These are phyloP conservation scores for Fusarium foetens DNA, from an alignment of 2,329 filamentous ascomycete species.

Conservation along the genomic window DNA sequence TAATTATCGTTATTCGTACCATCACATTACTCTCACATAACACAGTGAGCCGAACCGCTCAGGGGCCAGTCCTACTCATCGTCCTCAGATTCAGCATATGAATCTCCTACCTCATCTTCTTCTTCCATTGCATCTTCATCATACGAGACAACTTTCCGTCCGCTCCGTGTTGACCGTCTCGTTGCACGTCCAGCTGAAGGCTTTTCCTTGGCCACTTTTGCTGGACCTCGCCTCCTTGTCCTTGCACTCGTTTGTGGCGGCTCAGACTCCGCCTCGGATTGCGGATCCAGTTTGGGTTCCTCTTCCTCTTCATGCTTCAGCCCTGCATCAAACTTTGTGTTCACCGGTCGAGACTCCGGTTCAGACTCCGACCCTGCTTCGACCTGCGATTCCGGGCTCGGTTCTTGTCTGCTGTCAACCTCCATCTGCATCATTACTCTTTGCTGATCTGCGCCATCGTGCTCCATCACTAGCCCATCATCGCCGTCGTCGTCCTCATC, in stretches of 20 bases:
- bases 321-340: not conserved
- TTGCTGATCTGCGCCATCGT: constrained; percentile 16
- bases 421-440: not conserved
- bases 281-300: not conserved
- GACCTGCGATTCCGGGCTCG: not conserved
- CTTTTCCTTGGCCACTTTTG: constrained; percentile 2
- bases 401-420: constrained; percentile 2
- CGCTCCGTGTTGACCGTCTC: constrained; percentile 35
- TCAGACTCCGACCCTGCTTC: not conserved
- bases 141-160: constrained; percentile 25
- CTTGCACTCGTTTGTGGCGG: constrained; percentile 2
- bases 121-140: constrained; percentile 22
- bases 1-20: constrained; percentile 9
- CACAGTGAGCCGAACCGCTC: not conserved
- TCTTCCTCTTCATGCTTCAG: not conserved
- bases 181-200: constrained; percentile 2
- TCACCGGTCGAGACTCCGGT: not conserved
- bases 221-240: constrained; percentile 1
- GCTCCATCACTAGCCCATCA: constrained; percentile 50
- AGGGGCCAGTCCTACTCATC: not conserved
- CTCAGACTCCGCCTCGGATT: constrained; percentile 12
- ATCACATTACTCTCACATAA: not conserved
- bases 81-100: constrained; percentile 13
- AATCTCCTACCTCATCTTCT: constrained; percentile 23
- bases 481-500: constrained; percentile 56